These are phyloP conservation scores for Paramecium primaurelia DNA, from an alignment of 73 alveolate genomes.

Conservation along the genomic window DNA sequence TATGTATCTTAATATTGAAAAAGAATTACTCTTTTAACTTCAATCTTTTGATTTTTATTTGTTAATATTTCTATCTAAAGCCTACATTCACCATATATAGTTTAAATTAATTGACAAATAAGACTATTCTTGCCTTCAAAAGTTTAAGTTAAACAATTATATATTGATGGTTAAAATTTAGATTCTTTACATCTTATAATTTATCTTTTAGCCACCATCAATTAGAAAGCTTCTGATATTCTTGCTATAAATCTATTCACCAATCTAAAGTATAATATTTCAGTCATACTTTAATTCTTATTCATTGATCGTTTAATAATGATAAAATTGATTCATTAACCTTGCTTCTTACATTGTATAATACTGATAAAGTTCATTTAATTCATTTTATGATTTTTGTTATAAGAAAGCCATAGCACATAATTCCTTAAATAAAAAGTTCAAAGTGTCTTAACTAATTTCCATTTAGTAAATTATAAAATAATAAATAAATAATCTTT, in stretches of 20 bases:
- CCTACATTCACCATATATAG: background rate
- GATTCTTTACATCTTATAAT: background rate
- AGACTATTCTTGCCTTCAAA: background rate
- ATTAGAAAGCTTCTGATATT: background rate
- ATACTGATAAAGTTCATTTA: background rate
- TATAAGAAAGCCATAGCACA: background rate
- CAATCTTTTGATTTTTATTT: background rate
- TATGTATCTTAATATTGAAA: slow-evolving; percentile 6
- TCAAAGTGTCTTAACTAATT: background rate
- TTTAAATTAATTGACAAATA: background rate
- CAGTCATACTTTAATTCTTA: background rate
- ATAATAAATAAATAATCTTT: background rate
- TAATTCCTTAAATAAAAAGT: slow-evolving; percentile 20
- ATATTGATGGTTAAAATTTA: background rate
- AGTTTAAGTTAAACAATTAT: background rate
- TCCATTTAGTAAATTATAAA: background rate
- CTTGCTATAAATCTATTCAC: slow-evolving; percentile 4
- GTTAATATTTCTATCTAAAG: background rate
- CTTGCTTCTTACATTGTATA: background rate
- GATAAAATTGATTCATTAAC: background rate
- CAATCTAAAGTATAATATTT: background rate
- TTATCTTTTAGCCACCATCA: background rate
- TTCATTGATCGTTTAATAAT: background rate
- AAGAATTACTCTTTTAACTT: background rate
- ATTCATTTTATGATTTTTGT: background rate